A percentile compares a stretch with the other conserved stretches of the same genome.
Evolutionary conservation across 495 filamentous ascomycete species (phyloP).

Genomic region (Chaetomium cochliodes): DNA sequence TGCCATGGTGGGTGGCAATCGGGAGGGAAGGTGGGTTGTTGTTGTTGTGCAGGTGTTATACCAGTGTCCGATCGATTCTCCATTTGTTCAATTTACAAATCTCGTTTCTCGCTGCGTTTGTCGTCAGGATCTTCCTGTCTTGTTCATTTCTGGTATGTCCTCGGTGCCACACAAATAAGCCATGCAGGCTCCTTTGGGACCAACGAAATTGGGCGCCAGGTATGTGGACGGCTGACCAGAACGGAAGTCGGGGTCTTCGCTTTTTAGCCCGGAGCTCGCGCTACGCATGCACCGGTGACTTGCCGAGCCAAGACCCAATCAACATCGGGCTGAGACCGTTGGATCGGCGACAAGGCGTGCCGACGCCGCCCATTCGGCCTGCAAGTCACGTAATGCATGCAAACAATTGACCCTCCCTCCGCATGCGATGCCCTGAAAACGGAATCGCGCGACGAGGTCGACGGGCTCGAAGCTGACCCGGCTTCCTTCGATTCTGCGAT

Average conservation of each 20-base stretch:
- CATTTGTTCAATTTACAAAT: neutral
- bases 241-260: slow-evolving; percentile 18
- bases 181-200: neutral
- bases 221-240: neutral
- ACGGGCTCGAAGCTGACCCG: no score
- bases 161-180: no score
- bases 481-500: no score
- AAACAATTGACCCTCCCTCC: no score
- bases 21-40: neutral
- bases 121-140: neutral
- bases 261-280: slow-evolving; percentile 23
- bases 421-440: no score
- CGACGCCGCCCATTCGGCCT: neutral
- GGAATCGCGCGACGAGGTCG: no score
- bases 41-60: neutral
- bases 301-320: neutral
- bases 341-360: slow-evolving; percentile 1
- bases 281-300: slow-evolving; percentile 8
- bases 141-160: neutral
- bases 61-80: neutral
- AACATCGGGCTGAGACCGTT: neutral
- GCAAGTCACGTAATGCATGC: neutral
- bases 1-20: neutral
- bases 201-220: neutral
- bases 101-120: neutral